These are phyloP conservation scores for Lepiota brunneoincarnata DNA, from an alignment of 768 basidiomycete species.

Conservation along the genomic window DNA sequence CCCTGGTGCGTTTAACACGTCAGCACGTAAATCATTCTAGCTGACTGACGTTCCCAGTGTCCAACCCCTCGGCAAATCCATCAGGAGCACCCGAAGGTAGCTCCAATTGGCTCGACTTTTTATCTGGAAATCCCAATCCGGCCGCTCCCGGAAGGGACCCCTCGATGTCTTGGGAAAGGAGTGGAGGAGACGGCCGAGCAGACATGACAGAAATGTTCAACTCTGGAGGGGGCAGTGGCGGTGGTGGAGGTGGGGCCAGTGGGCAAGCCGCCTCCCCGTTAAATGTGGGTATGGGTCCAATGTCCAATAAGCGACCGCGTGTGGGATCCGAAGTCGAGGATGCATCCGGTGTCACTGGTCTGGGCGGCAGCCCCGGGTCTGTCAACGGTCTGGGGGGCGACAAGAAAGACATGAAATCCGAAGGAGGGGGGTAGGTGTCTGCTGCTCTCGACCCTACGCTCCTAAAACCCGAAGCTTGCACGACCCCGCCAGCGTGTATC, in stretches of 20 bases:
- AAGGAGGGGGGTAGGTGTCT: constrained; percentile 8
- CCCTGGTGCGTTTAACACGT: constrained; percentile 4
- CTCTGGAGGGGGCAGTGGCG: constrained; percentile 3
- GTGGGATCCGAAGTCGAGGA: constrained; percentile 7
- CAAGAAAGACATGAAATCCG: constrained; percentile 9
- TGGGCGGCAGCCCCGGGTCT: constrained; percentile 3
- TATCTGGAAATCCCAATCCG: constrained; percentile 6
- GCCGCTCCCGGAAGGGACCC: constrained; percentile 8
- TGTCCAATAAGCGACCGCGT: constrained; percentile 6
- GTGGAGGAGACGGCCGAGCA: constrained; percentile 7
- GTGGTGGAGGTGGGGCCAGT: background rate
- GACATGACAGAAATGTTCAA: constrained; percentile 10
- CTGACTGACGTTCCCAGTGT: background rate
- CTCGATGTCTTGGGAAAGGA: constrained; percentile 14
- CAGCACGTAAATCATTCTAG: background rate
- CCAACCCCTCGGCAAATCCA: constrained; percentile 6
- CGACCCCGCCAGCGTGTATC: background rate
- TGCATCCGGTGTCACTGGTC: background rate
- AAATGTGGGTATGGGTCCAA: constrained; percentile 1
- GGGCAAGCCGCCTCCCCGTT: constrained; percentile 8
- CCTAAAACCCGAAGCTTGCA: background rate
- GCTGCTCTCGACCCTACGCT: background rate
- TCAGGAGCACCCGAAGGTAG: constrained; percentile 9
- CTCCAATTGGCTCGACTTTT: constrained; percentile 11
- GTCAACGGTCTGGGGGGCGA: constrained; percentile 1